These are phyloP conservation scores for Chytriomyces confervae DNA, from an alignment of 192 early-diverging fungal genomes.

Conservation along the genomic window DNA sequence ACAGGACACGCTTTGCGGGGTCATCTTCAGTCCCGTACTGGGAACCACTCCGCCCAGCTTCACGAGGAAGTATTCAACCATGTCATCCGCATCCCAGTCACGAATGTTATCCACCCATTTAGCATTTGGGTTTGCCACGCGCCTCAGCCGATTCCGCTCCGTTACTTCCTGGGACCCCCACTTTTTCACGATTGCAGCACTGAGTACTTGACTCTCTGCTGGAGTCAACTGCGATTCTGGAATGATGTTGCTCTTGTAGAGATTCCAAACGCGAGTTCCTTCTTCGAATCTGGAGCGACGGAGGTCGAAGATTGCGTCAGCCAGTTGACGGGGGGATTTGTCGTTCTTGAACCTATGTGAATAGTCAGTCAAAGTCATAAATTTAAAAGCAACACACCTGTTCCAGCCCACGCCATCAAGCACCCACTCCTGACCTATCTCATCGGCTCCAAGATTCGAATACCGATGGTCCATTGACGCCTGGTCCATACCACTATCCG, in stretches of 20 bases:
- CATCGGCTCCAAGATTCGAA: not conserved
- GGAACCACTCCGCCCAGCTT: too few relatives aligned
- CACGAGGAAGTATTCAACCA: too few relatives aligned
- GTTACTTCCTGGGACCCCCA: not conserved
- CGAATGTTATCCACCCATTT: not conserved
- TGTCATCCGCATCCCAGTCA: not conserved
- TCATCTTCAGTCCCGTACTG: too few relatives aligned
- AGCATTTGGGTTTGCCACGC: not conserved
- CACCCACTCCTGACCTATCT: not conserved
- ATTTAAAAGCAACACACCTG: too few relatives aligned
- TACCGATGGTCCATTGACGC: not conserved
- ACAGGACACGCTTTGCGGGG: too few relatives aligned
- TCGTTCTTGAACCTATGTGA: slow-evolving; percentile 17
- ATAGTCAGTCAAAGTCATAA: too few relatives aligned
- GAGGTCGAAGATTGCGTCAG: not conserved
- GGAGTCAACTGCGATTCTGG: not conserved
- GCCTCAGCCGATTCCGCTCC: not conserved
- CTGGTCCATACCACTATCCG: not conserved
- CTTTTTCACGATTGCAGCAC: not conserved
- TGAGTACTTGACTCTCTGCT: not conserved
- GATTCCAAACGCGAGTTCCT: not conserved
- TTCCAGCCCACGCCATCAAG: not conserved
- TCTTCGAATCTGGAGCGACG: not conserved
- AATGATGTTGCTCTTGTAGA: not conserved
- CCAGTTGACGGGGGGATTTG: not conserved